Evolutionary conservation across 352 stramenopile genomes (phyloP), one percentile per base, ranked within the genome.

Genomic region (Phytophthora idaei): DNA sequence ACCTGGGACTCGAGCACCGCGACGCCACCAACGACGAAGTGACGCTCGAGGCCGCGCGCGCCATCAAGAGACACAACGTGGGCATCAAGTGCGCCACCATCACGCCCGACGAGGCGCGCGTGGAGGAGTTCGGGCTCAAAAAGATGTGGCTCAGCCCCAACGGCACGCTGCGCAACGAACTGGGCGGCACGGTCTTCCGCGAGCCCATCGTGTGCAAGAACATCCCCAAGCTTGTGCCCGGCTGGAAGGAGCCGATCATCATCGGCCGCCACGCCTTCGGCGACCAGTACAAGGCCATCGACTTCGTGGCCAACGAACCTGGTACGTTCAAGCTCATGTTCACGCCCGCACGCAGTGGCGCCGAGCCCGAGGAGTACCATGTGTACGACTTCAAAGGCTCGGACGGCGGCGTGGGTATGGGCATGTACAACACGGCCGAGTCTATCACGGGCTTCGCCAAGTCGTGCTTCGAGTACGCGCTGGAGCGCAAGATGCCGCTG

Each of bases 1-100:
- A 97, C 60, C 73, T 95, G 15, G 83, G 85, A 25, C 71, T 97
- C 28, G 72, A 85, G 53, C 71, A 93, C 77, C 87, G 87, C 42
- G 83, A 97, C 47, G 78, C 73, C n/a, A 97, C 86, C 9, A 81
- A 95, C 70, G 89, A 97, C 50, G 46, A 90, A 59, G 87, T 95
- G 59, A 95, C 89, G 50, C 60, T 95, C 14, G 71, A 95, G 49
- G 89, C 89, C 5, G 89, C 89, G 17, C 61, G 69, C 31, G 88
- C 90, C 12, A 97, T 97, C 71, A 81, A 85, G 61, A 73, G 81
- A 63, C 77, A 90, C 74, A 78, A 92, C 61, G 85, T 94, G 44
- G 89, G 87, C 57, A 95, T 96, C 76, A 97, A 97, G 62, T 97
- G 87, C 69, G 89, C 88, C 50, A 97, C 89, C 48, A 97, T 96